A percentile compares a stretch with the other conserved stretches of the same genome.
Conservation (phyloP, 495 filamentous ascomycete genomes). For the Hypoxylon rickii region DNA sequence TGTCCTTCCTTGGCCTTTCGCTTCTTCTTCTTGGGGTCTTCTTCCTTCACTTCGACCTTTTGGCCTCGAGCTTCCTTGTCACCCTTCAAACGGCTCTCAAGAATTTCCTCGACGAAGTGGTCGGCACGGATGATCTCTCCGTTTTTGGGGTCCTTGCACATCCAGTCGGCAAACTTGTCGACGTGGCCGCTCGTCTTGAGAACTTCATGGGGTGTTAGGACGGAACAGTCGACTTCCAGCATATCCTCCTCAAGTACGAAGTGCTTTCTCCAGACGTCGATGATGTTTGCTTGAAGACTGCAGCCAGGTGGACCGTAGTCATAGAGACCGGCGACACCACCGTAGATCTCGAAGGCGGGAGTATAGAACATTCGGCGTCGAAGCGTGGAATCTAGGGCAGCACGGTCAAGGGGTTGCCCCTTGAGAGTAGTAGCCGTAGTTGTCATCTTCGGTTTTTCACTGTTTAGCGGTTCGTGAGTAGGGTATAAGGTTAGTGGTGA, state of each 20-base stretch:
- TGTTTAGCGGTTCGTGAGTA: background rate
- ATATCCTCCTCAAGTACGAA: conserved; percentile 90
- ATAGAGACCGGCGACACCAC: conserved; percentile 82
- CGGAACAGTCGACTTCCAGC: conserved; percentile 86
- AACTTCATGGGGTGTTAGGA: conserved; percentile 84
- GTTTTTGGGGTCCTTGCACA: conserved; percentile 98
- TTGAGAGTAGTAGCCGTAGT: conserved; percentile 72
- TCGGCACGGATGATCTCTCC: conserved; percentile 96
- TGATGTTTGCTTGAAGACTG: conserved; percentile 78
- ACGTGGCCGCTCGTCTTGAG: conserved; percentile 97
- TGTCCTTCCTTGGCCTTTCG: conserved; percentile 59
- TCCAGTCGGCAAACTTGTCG: conserved; percentile 97
- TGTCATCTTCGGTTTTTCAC: conserved; percentile 37
- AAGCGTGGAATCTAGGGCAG: conserved; percentile 78
- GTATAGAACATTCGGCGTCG: conserved; percentile 91
- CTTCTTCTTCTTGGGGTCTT: conserved; percentile 50
- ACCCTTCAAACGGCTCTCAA: conserved; percentile 80
- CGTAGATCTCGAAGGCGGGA: conserved; percentile 92
- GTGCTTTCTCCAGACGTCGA: conserved; percentile 92
- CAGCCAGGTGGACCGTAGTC: conserved; percentile 86
- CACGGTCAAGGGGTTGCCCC: conserved; percentile 84
- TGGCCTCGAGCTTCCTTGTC: conserved; percentile 78
- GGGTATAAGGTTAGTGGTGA: conserved; percentile 2
- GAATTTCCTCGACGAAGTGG: conserved; percentile 91
- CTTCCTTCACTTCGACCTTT: conserved; percentile 68